Percentiles rank a stretch among this genome's conserved stretches.
phyloP scores from a whole-genome alignment of 2,329 filamentous ascomycete species.

The Drechslerella stenobrocha region DNA sequence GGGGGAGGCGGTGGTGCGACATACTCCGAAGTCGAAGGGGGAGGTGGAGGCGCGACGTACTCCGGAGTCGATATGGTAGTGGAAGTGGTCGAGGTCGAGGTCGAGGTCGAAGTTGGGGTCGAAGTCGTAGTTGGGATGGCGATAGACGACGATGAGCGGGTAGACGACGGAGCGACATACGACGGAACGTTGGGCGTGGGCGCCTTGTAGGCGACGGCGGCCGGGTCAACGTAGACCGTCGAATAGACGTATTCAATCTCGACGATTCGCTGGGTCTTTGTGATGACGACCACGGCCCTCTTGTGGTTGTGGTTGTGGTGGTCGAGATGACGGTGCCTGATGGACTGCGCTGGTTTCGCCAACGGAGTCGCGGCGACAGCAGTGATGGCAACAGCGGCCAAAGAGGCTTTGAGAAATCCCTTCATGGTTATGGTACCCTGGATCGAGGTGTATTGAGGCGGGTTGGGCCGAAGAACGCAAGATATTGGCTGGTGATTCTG shows the following conservation, averaged over 20 bases:
- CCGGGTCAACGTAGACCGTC: slow-evolving; percentile 36
- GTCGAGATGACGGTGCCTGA: slow-evolving; percentile 21
- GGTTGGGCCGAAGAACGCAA: slow-evolving; percentile 1
- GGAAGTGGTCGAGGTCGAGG: slow-evolving; percentile 11
- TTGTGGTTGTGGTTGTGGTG: slow-evolving; percentile 32
- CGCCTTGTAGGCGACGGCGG: not conserved
- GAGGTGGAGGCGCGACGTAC: slow-evolving; percentile 17
- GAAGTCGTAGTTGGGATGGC: slow-evolving; percentile 15
- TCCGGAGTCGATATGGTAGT: slow-evolving; percentile 5
- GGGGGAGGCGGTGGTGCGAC: too few species aligned
- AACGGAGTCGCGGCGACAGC: slow-evolving; percentile 18
- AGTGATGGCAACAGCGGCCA: slow-evolving; percentile 31
- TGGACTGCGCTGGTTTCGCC: slow-evolving; percentile 3
- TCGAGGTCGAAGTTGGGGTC: slow-evolving; percentile 8
- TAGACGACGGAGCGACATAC: not conserved
- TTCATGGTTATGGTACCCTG: slow-evolving; percentile 37
- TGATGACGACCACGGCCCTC: slow-evolving; percentile 38
- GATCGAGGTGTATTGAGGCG: too few species aligned
- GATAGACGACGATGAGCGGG: not conserved
- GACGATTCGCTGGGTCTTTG: slow-evolving; percentile 39
- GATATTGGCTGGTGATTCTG: not conserved
- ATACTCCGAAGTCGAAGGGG: slow-evolving; percentile 22
- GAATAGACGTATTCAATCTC: slow-evolving; percentile 38
- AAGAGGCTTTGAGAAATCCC: slow-evolving; percentile 30
- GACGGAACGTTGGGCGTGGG: slow-evolving; percentile 9